Evolutionary conservation across 129 eudicot genomes (phyloP).

Genomic region (Dittrichia graveolens): DNA sequence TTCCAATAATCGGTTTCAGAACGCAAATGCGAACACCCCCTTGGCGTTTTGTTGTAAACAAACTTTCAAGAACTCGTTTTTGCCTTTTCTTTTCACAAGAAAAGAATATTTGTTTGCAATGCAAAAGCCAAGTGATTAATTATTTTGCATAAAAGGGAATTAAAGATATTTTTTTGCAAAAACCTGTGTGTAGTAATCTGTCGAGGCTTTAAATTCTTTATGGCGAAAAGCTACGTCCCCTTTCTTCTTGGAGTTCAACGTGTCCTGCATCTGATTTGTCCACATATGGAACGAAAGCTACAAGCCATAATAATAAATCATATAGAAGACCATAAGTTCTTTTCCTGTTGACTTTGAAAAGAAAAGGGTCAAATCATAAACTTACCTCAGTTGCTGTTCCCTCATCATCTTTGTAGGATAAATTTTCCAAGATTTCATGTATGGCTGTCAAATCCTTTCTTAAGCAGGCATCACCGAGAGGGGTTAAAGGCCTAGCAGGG

Average conservation of each 20-base stretch:
- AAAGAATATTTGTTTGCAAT: background rate
- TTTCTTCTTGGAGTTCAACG: constrained; percentile 82
- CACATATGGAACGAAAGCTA: constrained; percentile 96
- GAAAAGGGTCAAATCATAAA: constrained; percentile 30
- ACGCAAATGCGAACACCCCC: background rate
- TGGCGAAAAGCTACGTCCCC: constrained; percentile 89
- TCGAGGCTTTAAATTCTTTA: constrained; percentile 78
- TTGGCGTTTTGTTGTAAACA: no score
- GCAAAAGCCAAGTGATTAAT: background rate
- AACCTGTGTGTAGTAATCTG: constrained; percentile 82
- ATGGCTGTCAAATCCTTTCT: constrained; percentile 90
- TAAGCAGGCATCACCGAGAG: constrained; percentile 89
- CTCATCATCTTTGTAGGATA: constrained; percentile 89
- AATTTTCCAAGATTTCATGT: constrained; percentile 80
- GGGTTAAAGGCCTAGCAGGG: constrained; percentile 47
- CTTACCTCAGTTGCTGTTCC: constrained; percentile 94
- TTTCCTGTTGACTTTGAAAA: constrained; percentile 9
- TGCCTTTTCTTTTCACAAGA: background rate
- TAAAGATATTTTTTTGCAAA: background rate
- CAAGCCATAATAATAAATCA: constrained; percentile 8
- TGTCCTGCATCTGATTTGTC: constrained; percentile 92
- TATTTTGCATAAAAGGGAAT: background rate
- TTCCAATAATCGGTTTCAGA: constrained; percentile 11
- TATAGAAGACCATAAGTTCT: background rate
- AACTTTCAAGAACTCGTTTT: background rate